Evolutionary conservation across 495 filamentous ascomycete genomes (phyloP).

Genomic region (Penicillium pulvis): DNA sequence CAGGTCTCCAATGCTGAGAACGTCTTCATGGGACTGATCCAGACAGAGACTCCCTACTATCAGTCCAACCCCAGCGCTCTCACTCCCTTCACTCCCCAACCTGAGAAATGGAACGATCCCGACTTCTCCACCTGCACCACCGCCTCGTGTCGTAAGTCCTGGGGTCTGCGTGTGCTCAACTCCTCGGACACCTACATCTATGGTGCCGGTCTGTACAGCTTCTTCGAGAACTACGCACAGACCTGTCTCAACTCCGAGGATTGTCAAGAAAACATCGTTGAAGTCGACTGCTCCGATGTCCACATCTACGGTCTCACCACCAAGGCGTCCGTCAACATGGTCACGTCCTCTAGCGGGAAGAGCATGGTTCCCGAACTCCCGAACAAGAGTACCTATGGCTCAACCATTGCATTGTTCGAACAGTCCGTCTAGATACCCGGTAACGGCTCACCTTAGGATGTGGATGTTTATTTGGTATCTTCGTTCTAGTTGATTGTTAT

Average conservation of each 20-base stretch:
- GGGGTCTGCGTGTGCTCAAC: slow-evolving; percentile 78
- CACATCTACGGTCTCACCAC: slow-evolving; percentile 82
- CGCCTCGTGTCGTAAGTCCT: slow-evolving; percentile 72
- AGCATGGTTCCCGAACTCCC: slow-evolving; percentile 61
- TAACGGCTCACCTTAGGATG: background rate
- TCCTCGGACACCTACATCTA: slow-evolving; percentile 70
- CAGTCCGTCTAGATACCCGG: slow-evolving; percentile 26
- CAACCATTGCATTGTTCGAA: slow-evolving; percentile 68
- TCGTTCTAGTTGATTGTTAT: slow-evolving; percentile 1
- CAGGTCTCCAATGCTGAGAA: slow-evolving; percentile 78
- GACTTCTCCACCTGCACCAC: slow-evolving; percentile 66
- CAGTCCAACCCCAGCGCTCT: slow-evolving; percentile 81
- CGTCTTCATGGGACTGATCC: slow-evolving; percentile 82
- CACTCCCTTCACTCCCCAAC: slow-evolving; percentile 63
- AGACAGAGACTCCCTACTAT: slow-evolving; percentile 92
- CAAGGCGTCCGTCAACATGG: slow-evolving; percentile 85
- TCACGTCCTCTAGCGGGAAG: slow-evolving; percentile 56
- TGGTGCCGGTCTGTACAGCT: slow-evolving; percentile 80
- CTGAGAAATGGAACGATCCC: slow-evolving; percentile 67
- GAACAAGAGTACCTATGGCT: slow-evolving; percentile 74
- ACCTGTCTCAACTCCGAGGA: slow-evolving; percentile 70
- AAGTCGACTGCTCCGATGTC: slow-evolving; percentile 72
- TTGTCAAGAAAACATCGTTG: slow-evolving; percentile 88
- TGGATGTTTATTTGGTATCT: background rate
- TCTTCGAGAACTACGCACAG: slow-evolving; percentile 87